Base-by-base conservation (phyloP, 257 asterid species). In the Ballota nigra region DNA sequence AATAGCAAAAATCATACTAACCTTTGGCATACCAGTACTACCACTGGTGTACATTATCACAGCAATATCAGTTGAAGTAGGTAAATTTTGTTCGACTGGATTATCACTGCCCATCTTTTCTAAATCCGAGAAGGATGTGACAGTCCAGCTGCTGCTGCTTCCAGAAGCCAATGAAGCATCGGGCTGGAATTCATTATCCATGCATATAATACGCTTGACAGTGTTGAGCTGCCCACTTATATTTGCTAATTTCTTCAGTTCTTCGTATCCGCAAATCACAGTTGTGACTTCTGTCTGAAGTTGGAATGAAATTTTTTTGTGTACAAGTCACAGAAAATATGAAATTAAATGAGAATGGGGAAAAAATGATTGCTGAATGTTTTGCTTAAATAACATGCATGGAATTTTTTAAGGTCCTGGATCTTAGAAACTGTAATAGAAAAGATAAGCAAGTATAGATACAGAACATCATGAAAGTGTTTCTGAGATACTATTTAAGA, bases 21-120 rank as follows among this genome's bases (percentile, higher is more conserved):
- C 97, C 99, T 95, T 95, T 33, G 98, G 98, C 95, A 89, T 81
- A 51, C 99, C 99, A 59, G 98, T 95, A 73, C 99, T 95, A 71
- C 99, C 98, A 77, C 99, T 95, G 0, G 99, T 95, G 86, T 95
- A 95, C 99, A 95, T 95, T 69, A 95, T 88, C 81, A 95, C 99
- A 45, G 98, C 99, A 78, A 87, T 45, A 75, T 92, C 99, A 73
- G 96, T 86, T 63, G 86, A 77, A 77, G 89, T 84, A 73, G 99
- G 99, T 49, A 95, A 75, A 22, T 95, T 95, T 13, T 96, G 88
- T 24, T 88, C 93, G 59, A 79, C 90, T 8, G 98, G 91, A 76
- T 80, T 86, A 78, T 83, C 91, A 26, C 77, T 73, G 63, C 99
- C 99, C 75, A 88, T 79, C 73, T 78, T 86, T 57, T 88, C 86